Evolutionary conservation across 1,284 basidiomycete genomes (phyloP).

Genomic region (Inonotus hispidus): DNA sequence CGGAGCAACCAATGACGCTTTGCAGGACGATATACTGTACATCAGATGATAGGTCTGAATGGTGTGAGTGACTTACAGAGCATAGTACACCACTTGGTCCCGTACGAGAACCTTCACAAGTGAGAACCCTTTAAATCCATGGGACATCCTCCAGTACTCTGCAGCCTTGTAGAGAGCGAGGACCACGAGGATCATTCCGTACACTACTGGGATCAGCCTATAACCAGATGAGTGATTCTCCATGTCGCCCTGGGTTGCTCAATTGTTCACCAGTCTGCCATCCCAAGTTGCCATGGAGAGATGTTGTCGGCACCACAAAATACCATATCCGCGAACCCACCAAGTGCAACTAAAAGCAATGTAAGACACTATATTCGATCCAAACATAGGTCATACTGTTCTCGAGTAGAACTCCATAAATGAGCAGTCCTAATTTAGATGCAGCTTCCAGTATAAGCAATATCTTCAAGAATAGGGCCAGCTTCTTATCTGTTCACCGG

Average conservation of each 20-base stretch:
- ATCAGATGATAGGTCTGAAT: not conserved
- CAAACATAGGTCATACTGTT: not conserved
- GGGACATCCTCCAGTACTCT: not conserved
- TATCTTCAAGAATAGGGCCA: not conserved
- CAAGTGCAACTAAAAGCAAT: not conserved
- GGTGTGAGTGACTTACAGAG: not conserved
- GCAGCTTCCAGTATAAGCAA: not conserved
- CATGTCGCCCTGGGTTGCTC: not conserved
- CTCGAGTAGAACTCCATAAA: no score
- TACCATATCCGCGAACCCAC: not conserved
- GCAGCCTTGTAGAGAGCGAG: not conserved
- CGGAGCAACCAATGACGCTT: slow-evolving; percentile 1
- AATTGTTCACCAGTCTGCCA: not conserved
- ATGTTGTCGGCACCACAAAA: not conserved
- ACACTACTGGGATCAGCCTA: not conserved
- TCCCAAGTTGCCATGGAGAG: not conserved
- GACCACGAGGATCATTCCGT: not conserved
- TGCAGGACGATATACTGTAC: not conserved
- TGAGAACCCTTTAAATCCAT: not conserved
- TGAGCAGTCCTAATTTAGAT: no score
- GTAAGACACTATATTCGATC: not conserved
- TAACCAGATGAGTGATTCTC: not conserved
- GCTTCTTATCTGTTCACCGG: not conserved
- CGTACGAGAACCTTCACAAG: not conserved
- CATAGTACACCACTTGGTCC: not conserved